These are phyloP conservation scores for Colletotrichum eremochloae DNA, from an alignment of 2,329 filamentous ascomycete genomes.

Conservation along the genomic window DNA sequence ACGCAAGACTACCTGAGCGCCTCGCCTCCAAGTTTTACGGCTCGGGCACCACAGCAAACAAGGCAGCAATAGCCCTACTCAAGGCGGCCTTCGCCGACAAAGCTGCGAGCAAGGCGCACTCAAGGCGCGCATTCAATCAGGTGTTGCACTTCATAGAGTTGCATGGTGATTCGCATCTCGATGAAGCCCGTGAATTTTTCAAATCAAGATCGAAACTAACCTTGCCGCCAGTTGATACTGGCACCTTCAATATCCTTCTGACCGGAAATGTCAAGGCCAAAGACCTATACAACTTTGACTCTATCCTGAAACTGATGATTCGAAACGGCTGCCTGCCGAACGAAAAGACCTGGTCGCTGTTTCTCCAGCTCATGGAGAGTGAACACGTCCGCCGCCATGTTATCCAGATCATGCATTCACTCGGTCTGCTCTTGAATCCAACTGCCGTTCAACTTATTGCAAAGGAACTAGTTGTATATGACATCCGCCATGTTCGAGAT, in stretches of 20 bases:
- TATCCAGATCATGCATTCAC: slow-evolving; percentile 60
- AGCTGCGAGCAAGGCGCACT: slow-evolving; percentile 51
- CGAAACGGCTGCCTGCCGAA: slow-evolving; percentile 56
- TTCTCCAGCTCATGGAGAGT: slow-evolving; percentile 67
- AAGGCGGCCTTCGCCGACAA: slow-evolving; percentile 55
- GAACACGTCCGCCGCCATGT: slow-evolving; percentile 66
- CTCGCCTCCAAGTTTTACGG: slow-evolving; percentile 54
- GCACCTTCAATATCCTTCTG: slow-evolving; percentile 63
- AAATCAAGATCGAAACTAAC: slow-evolving; percentile 51
- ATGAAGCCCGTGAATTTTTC: slow-evolving; percentile 52
- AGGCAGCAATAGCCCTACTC: slow-evolving; percentile 56
- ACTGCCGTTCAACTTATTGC: slow-evolving; percentile 55
- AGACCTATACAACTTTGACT: slow-evolving; percentile 59
- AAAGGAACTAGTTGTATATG: slow-evolving; percentile 57
- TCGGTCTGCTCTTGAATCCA: slow-evolving; percentile 57
- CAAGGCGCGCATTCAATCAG: slow-evolving; percentile 57
- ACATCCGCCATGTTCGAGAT: slow-evolving; percentile 55
- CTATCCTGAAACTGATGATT: slow-evolving; percentile 57
- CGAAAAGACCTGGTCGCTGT: slow-evolving; percentile 62
- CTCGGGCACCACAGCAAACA: slow-evolving; percentile 51
- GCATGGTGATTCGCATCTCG: slow-evolving; percentile 46
- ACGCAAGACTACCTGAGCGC: slow-evolving; percentile 52
- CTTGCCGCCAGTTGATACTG: slow-evolving; percentile 59
- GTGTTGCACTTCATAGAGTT: slow-evolving; percentile 58
- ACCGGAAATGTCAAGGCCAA: slow-evolving; percentile 55